Evolutionary conservation across 331 rosid genomes (phyloP), one percentile per base, ranked within the genome.

Genomic region (Saraca asoca): DNA sequence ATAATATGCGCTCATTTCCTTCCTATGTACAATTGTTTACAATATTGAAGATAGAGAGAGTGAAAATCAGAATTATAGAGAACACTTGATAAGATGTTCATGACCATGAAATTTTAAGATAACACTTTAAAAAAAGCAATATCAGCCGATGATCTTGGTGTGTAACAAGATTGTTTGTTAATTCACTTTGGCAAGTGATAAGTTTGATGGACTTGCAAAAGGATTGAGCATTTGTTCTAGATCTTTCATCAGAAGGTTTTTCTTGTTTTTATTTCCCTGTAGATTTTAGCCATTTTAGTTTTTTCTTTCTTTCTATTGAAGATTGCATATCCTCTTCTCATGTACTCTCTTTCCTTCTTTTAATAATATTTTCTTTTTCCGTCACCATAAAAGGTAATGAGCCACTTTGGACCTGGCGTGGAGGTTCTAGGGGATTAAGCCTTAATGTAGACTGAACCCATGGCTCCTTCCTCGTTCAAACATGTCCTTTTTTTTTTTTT

Each of bases 1-100:
- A 75, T 85, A 89, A 80, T 90, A 93, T 35, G 95, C 86, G 75
- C 98, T 93, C 96, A 93, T 93, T 85, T 93, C 98, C 81, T 90
- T 93, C 86, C 95, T 93, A 84, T 29, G 31, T 3, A 24, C 31
- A 24, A 24, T 1, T 24, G 3, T 61, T 70, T 41, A 53, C 9
- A n/a, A 51, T 35, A 31, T 44, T 39, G 44, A 51, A 24, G 33
- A 1, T 2, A 37, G 12, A 29, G 42, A 38, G 11, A 15, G 20
- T 60, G 34, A 35, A 61, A 24, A 19, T 14, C 8, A 39, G 5
- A 39, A 39, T 2, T 14, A 15, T 10, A 33, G 42, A 61, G 69
- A 57, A 66, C 46, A 58, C 31, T 51, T 38, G 52, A 42, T 24
- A 37, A 66, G 62, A 12, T 39, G 52, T 16, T n/a, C 17, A 16